Evolutionary conservation across 257 asterid species (phyloP), one percentile per base, ranked within the genome.

Genomic region (Jacaranda mimosifolia): DNA sequence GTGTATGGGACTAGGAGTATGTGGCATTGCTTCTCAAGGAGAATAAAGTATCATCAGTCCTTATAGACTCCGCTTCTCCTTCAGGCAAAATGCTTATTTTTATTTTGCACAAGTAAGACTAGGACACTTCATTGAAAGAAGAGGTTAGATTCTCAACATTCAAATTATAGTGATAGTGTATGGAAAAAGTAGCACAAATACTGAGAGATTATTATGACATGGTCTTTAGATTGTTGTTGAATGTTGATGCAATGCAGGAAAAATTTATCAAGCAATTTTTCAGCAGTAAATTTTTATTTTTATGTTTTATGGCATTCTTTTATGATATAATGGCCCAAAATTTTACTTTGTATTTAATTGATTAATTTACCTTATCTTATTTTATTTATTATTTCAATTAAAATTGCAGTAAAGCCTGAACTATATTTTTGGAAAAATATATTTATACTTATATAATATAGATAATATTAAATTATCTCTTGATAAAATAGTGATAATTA

Each of bases 361-460:
- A n/a, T n/a, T n/a, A n/a, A n/a, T n/a, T n/a, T n/a, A n/a, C n/a
- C n/a, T n/a, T n/a, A n/a, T n/a, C n/a, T n/a, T n/a, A n/a, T n/a
- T n/a, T n/a, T n/a, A n/a, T n/a, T n/a, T n/a, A n/a, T n/a, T n/a
- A n/a, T n/a, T n/a, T n/a, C n/a, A n/a, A n/a, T n/a, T 95, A 53
- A 95, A 92, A 85, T 93, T 97, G 6, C 96, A 93, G 3, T 98
- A 95, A 69, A 86, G 90, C 26, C 94, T 40, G 98, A 81, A 97
- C 98, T 73, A 95, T 91, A 80, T 90, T 95, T 75, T n/a, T n/a
- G n/a, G n/a, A n/a, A n/a, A n/a, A n/a, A n/a, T n/a, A n/a, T n/a
- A n/a, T n/a, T n/a, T n/a, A n/a, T n/a, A n/a, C n/a, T n/a, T n/a
- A n/a, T n/a, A n/a, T n/a, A n/a, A n/a, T n/a, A n/a, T n/a, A n/a